A percentile compares a stretch with the other conserved stretches of the same genome.
phyloP scores from a whole-genome alignment of 139 green algal species.

The Deuterostichococcus epilithicus region DNA sequence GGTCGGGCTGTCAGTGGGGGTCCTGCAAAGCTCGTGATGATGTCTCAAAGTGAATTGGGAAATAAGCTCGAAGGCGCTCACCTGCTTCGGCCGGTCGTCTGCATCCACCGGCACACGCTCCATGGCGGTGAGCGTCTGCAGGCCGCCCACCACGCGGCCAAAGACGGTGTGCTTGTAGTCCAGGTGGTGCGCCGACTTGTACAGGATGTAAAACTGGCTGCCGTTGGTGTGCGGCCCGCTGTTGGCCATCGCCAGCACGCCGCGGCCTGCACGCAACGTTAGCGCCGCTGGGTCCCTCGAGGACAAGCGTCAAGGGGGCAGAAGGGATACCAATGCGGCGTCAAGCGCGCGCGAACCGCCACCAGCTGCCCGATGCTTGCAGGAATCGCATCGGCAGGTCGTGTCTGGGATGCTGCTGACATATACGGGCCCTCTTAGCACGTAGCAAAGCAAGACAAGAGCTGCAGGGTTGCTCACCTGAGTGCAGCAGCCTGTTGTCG shows the following conservation, averaged over 20 bases:
- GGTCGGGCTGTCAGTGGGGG: too few species aligned
- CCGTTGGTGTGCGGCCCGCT: constrained; percentile 70
- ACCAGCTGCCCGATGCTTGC: too few species aligned
- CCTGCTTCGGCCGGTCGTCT: constrained; percentile 74
- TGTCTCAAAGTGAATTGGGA: too few species aligned
- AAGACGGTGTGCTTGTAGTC: constrained; percentile 95
- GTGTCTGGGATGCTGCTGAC: too few species aligned
- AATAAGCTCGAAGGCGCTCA: constrained; percentile 8
- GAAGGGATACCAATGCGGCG: too few species aligned
- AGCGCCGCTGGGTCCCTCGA: too few species aligned
- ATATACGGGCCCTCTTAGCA: too few species aligned
- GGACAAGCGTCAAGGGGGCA: too few species aligned
- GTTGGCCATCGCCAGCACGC: constrained; percentile 96
- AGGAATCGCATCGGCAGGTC: constrained; percentile 2
- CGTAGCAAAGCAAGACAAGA: neutral
- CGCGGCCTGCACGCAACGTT: constrained; percentile 44
- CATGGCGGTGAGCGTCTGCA: constrained; percentile 82
- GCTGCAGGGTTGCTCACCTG: neutral
- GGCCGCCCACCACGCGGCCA: constrained; percentile 75
- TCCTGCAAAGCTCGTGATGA: too few species aligned
- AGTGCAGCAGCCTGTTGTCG: constrained; percentile 60
- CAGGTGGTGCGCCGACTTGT: constrained; percentile 83
- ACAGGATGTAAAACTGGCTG: constrained; percentile 81
- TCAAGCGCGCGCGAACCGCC: too few species aligned
- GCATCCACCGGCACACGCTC: constrained; percentile 79